Base-by-base conservation (phyloP, 164 flowering plant species). In the Piper betle region DNA sequence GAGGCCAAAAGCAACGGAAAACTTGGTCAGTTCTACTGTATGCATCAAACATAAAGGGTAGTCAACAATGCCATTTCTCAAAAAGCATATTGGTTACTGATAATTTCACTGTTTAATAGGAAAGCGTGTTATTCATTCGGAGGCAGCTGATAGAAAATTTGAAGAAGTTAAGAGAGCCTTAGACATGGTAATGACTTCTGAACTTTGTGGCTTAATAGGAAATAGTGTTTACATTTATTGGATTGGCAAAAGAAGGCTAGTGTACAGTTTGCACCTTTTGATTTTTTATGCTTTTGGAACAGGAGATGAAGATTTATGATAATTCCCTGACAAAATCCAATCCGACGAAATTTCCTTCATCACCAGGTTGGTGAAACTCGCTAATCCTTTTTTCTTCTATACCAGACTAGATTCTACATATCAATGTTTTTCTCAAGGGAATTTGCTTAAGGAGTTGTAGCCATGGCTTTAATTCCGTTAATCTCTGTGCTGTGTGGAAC, bases 101-200 rank as follows among this genome's bases (percentile, higher is more conserved):
- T 37, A 39, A 58, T 33, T 39, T 39, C 18, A 33, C 6, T 43
- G 4, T 17, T 8, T 54, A 48, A 57, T 76, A 90, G 97, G 97
- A 19, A 87, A 81, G 72, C 91, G 91, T 33, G 95, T 90, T 66
- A 77, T 89, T 65, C 91, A 73, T 53, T 85, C 94, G 1, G 79
- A 68, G 48, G 10, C 68, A 41, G 73, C 94, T 52, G 72, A 78
- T 71, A 78, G 69, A 67, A 89, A 82, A 84, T 78, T 89, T 15
- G 40, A 40, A 10, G 90, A 87, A 69, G 81, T 85, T 57, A 82
- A 72, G 78, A 87, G 72, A 71, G 78, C 76, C 61, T 63, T 87
- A 64, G 72, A 75, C 40, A 53, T 39, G 50, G 50, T 46, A 46
- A 46, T 46, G 50, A 15, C 50, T 9, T 15, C 15, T 5, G 50